Evolutionary conservation across 1,284 basidiomycete genomes (phyloP).

Genomic region (Violaceomyces palustris): DNA sequence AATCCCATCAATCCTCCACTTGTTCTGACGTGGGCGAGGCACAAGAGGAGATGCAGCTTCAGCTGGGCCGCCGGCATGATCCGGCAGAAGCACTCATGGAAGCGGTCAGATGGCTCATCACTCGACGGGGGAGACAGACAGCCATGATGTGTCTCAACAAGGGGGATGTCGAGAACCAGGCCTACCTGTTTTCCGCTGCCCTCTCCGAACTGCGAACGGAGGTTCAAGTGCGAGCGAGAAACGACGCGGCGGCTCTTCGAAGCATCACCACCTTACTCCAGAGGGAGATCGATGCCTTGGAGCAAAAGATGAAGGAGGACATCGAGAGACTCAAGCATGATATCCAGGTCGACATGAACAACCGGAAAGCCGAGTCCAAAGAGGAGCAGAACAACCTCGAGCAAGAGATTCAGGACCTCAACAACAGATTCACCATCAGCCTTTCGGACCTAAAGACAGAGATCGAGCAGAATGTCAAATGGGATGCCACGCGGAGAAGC

Average conservation of each 20-base stretch:
- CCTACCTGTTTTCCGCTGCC: constrained; percentile 91
- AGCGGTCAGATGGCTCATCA: constrained; percentile 72
- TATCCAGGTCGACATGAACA: constrained; percentile 93
- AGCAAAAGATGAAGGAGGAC: constrained; percentile 91
- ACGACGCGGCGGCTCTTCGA: constrained; percentile 75
- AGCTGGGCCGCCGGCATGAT: constrained; percentile 35
- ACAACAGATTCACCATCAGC: constrained; percentile 53
- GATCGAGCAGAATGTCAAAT: constrained; percentile 52
- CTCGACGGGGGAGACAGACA: constrained; percentile 71
- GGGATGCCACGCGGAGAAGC: constrained; percentile 49
- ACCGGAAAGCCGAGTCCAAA: constrained; percentile 85
- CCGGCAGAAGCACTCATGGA: constrained; percentile 65
- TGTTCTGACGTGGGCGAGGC: too few relatives aligned
- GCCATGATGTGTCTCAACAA: constrained; percentile 68
- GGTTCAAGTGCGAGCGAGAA: constrained; percentile 73
- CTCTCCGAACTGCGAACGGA: constrained; percentile 85
- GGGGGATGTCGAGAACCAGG: constrained; percentile 70
- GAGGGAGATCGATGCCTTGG: constrained; percentile 79
- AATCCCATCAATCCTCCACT: background rate
- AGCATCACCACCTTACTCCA: constrained; percentile 71
- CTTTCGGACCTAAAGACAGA: constrained; percentile 50
- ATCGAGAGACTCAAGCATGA: constrained; percentile 84
- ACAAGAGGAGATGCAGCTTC: constrained; percentile 4
- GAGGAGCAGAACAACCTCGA: constrained; percentile 80
- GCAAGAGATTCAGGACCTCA: constrained; percentile 74